Percentiles rank a stretch among this genome's conserved stretches.
These are phyloP conservation scores for Pseudevernia furfuracea DNA, from an alignment of 495 filamentous ascomycete species.

Conservation along the genomic window DNA sequence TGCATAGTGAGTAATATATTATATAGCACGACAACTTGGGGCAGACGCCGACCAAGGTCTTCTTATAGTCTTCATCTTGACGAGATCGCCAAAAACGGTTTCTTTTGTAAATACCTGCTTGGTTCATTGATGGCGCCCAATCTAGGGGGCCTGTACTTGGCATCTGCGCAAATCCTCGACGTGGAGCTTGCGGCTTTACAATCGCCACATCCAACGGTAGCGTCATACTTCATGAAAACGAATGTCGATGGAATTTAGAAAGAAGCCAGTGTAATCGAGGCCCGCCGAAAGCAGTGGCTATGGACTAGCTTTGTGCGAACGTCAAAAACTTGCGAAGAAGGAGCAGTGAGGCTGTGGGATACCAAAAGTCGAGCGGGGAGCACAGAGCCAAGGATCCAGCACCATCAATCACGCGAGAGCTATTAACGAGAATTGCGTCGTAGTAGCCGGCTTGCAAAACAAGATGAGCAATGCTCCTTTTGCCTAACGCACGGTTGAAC, in stretches of 20 bases:
- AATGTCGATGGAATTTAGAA: not conserved
- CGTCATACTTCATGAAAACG: not conserved
- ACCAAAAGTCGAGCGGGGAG: not conserved
- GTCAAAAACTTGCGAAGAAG: not conserved
- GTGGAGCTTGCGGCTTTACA: not conserved
- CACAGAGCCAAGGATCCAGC: not conserved
- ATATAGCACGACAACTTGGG: too few relatives aligned
- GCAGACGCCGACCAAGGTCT: too few relatives aligned
- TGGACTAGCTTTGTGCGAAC: not conserved
- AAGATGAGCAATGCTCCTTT: not conserved
- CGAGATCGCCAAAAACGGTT: too few relatives aligned
- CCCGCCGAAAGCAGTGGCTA: not conserved
- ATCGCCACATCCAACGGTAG: not conserved
- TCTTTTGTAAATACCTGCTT: too few relatives aligned
- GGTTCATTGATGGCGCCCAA: not conserved
- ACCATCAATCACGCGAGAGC: not conserved
- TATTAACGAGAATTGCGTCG: not conserved
- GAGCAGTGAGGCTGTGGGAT: not conserved
- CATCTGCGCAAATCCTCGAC: not conserved
- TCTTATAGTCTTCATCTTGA: too few relatives aligned
- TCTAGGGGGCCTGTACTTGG: not conserved
- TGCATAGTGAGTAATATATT: too few relatives aligned
- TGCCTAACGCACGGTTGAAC: not conserved
- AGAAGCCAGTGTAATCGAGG: not conserved
- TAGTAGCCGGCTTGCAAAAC: not conserved